Evolutionary conservation across 2,329 filamentous ascomycete genomes (phyloP), one percentile per base, ranked within the genome.

Genomic region (Podosphaera leucotricha): DNA sequence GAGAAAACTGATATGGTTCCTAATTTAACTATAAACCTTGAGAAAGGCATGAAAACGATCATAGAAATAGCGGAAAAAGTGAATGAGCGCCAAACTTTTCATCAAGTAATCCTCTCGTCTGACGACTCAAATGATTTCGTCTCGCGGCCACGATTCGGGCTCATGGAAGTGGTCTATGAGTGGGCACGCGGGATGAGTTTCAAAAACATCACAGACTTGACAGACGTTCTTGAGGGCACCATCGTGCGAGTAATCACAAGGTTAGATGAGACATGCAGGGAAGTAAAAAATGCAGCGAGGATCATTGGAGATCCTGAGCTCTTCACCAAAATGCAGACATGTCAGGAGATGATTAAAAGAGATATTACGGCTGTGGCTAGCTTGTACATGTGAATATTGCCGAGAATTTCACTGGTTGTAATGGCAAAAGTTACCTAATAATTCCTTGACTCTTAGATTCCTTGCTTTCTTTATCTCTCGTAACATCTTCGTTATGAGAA

Each of bases 161-260:
- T 98, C 45, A 85, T 93, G 59, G 90, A 98, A 61, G 90, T 98
- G 0, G 92, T 98, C 28, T 94, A 95, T 59, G 90, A 98, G 61
- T 98, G 90, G 90, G 90, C 90, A 8, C 70, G 84, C 42, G 90
- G 90, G 21, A 95, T 95, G 84, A 87, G 82, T 43, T 98, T 98
- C 68, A 92, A 92, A 62, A 87, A 90, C 51, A 98, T 98, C 52
- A 95, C 87, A 0, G 81, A 87, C 52, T 64, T 98, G 57, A 98
- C 90, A 6, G 87, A 95, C 59, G 86, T 98, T 46, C 75, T 95
- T 55, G 90, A 98, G 61, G 90, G 90, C 1, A 95, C 90, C 0
- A 95, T 98, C 62, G 90, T 98, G 41, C 69, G 90, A 43, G 87
- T 90, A 2, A 95, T 98, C 53, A 92, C 85, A 37, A 67, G 90